A percentile compares a stretch with the other conserved stretches of the same genome.
These are phyloP conservation scores for Helotiales sp. DNA, from an alignment of 2,329 filamentous ascomycete species.

Conservation along the genomic window DNA sequence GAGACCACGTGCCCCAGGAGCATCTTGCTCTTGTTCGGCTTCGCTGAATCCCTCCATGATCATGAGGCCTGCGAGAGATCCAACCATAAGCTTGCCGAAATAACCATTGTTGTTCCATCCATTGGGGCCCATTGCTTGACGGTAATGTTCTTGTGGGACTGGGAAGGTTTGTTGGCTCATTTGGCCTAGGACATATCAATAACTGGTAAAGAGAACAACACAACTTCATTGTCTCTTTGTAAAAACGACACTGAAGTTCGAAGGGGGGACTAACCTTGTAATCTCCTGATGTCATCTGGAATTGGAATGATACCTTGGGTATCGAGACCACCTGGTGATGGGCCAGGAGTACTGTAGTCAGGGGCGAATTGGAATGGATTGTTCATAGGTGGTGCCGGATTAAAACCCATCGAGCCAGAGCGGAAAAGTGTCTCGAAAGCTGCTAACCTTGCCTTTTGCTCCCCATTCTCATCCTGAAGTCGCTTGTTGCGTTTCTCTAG, in stretches of 20 bases:
- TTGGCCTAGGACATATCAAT: constrained; percentile 22
- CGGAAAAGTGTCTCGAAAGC: constrained; percentile 81
- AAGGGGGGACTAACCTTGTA: constrained; percentile 28
- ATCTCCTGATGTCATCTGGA: constrained; percentile 63
- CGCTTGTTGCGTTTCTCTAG: constrained; percentile 88
- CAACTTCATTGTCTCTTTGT: background rate
- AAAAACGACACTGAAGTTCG: background rate
- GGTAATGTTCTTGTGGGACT: constrained; percentile 48
- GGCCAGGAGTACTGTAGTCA: constrained; percentile 40
- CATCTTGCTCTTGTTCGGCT: constrained; percentile 64
- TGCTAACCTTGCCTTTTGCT: constrained; percentile 77
- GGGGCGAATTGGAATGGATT: constrained; percentile 40
- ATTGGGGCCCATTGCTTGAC: constrained; percentile 57
- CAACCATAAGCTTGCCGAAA: constrained; percentile 84
- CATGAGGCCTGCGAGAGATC: constrained; percentile 91
- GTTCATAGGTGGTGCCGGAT: constrained; percentile 56
- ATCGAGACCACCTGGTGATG: constrained; percentile 43
- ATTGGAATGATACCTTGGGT: constrained; percentile 67
- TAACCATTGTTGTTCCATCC: constrained; percentile 63
- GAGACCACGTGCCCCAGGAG: constrained; percentile 68
- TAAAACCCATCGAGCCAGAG: constrained; percentile 68
- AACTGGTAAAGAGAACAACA: background rate
- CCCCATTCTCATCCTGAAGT: constrained; percentile 78
- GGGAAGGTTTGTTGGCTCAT: constrained; percentile 42
- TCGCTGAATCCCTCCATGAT: constrained; percentile 79